Percentiles rank a stretch among this genome's conserved stretches.
These are phyloP conservation scores for Albizia julibrissin DNA, from an alignment of 306 rosid species.

Conservation along the genomic window DNA sequence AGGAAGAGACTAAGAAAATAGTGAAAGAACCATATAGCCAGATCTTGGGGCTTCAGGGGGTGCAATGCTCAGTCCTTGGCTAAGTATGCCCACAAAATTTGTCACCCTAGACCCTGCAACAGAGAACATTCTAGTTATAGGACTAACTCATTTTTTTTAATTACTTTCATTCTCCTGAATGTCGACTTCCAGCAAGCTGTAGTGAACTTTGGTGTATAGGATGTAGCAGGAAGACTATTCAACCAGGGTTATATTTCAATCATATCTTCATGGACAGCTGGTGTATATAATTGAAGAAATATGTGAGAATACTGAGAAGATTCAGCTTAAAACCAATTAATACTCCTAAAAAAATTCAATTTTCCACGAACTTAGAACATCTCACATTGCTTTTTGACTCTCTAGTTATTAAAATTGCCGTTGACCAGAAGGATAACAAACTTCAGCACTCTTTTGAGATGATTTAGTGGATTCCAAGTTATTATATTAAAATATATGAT, in stretches of 20 bases:
- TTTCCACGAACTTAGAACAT: not conserved
- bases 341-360: not conserved
- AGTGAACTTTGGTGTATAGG: not conserved
- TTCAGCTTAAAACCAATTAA: conserved; percentile 65
- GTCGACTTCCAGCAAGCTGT: not conserved
- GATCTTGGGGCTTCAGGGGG: conserved; percentile 99
- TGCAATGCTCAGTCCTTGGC: conserved; percentile 96
- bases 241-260: conserved; percentile 15
- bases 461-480: not conserved
- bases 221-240: conserved; percentile 24
- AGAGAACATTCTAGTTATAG: conserved; percentile 17
- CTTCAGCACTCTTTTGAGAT: conserved; percentile 6
- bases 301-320: too few relatives aligned
- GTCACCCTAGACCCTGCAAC: conserved; percentile 87
- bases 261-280: not conserved
- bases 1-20: conserved; percentile 3
- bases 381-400: conserved; percentile 6
- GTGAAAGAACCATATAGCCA: conserved; percentile 80
- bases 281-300: not conserved
- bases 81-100: conserved; percentile 90
- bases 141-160: conserved; percentile 11
- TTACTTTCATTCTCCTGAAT: conserved; percentile 12
- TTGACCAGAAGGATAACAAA: conserved; percentile 22
- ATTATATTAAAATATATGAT: conserved; percentile 7
- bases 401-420: not conserved